Conservation (phyloP, 2,329 filamentous ascomycete species). For the Emydomyces testavorans region DNA sequence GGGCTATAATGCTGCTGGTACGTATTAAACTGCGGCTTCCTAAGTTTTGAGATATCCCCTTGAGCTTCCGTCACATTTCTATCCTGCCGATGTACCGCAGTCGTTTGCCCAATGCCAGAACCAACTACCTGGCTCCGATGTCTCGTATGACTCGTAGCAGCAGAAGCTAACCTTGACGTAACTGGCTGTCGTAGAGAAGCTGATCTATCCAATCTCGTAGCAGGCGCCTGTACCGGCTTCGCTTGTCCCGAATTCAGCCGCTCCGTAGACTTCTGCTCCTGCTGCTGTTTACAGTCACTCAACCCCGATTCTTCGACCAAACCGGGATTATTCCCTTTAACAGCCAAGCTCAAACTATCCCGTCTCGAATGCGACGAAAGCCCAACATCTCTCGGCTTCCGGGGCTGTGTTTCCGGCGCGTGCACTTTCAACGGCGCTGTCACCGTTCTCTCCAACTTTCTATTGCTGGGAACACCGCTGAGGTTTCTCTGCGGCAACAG, state of each 20-base stretch:
- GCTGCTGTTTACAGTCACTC: slow-evolving; percentile 11
- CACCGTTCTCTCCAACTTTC: slow-evolving; percentile 14
- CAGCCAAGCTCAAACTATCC: not conserved
- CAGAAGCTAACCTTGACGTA: slow-evolving; percentile 16
- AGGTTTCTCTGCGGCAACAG: slow-evolving; percentile 24
- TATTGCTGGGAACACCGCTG: slow-evolving; percentile 16
- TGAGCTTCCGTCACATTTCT: slow-evolving; percentile 7
- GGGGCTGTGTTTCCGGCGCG: not conserved
- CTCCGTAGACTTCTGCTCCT: slow-evolving; percentile 4
- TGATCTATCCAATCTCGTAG: slow-evolving; percentile 27
- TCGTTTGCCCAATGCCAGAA: slow-evolving; percentile 14
- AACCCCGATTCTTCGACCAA: not conserved
- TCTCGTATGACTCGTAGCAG: slow-evolving; percentile 23
- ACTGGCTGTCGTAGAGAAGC: slow-evolving; percentile 30
- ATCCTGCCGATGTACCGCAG: slow-evolving; percentile 10
- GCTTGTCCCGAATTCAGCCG: not conserved
- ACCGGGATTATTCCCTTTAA: not conserved
- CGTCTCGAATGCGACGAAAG: not conserved
- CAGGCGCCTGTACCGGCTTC: slow-evolving; percentile 19
- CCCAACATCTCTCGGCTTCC: slow-evolving; percentile 1
- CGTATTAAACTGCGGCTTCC: slow-evolving; percentile 27
- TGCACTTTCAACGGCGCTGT: slow-evolving; percentile 14
- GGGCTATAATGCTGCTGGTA: slow-evolving; percentile 32
- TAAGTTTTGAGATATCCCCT: slow-evolving; percentile 14
- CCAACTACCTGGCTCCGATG: slow-evolving; percentile 29